phyloP scores from a whole-genome alignment of 306 rosid species.

The Ochetophila trinervis region DNA sequence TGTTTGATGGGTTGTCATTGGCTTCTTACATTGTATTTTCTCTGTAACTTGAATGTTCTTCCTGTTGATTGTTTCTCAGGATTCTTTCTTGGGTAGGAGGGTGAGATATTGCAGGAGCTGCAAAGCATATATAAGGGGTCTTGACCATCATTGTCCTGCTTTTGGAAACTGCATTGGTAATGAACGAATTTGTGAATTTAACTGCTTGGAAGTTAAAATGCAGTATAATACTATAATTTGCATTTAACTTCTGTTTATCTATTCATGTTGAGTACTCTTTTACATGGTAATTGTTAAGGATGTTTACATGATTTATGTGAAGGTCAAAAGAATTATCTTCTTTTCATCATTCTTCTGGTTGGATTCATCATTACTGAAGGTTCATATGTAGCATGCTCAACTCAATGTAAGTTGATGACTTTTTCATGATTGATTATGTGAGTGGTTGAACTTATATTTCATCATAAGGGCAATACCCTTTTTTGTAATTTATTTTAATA shows the following conservation, averaged over 20 bases:
- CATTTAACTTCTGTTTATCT: background rate
- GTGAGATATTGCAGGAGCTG: slow-evolving; percentile 39
- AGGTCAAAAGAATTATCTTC: slow-evolving; percentile 43
- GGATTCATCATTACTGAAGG: slow-evolving; percentile 42
- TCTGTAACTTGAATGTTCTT: background rate
- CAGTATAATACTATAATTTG: slow-evolving; percentile 8
- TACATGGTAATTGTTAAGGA: background rate
- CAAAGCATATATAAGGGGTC: slow-evolving; percentile 31
- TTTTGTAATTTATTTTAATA: no score
- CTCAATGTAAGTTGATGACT: slow-evolving; percentile 28
- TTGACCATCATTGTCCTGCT: slow-evolving; percentile 56
- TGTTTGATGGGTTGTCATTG: background rate
- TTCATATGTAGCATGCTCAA: slow-evolving; percentile 39
- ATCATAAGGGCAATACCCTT: background rate
- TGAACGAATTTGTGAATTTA: background rate
- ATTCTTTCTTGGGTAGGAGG: slow-evolving; percentile 28
- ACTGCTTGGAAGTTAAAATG: background rate
- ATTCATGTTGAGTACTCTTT: background rate
- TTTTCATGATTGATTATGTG: background rate
- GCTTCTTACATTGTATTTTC: slow-evolving; percentile 10
- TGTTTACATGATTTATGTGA: slow-evolving; percentile 17
- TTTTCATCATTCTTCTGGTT: slow-evolving; percentile 43
- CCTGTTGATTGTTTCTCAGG: slow-evolving; percentile 14
- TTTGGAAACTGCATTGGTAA: slow-evolving; percentile 56
- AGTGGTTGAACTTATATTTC: background rate